Percentiles rank a stretch among this genome's conserved stretches.
Evolutionary conservation across 148 eudicot genomes (phyloP).

Genomic region (Vaccinium vitisidaea): DNA sequence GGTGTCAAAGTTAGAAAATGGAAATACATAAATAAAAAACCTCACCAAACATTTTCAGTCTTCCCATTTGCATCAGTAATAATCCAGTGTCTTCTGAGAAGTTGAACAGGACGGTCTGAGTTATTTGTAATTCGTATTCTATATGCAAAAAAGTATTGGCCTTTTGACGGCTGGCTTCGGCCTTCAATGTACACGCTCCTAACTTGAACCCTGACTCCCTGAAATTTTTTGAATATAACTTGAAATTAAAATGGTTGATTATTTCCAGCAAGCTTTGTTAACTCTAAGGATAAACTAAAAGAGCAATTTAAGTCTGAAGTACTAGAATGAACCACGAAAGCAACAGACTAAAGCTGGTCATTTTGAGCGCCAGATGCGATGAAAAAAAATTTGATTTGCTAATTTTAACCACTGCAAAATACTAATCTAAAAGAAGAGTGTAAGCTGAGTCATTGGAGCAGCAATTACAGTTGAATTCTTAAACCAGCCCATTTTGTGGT

Average conservation of each 20-base stretch:
- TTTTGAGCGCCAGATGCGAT: not conserved
- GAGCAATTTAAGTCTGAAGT: not conserved
- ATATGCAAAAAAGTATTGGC: conserved; percentile 82
- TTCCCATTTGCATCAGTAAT: conserved; percentile 82
- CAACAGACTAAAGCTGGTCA: not conserved
- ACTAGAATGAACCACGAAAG: no score
- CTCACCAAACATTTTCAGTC: conserved; percentile 84
- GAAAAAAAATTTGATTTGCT: not conserved
- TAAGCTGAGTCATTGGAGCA: not conserved
- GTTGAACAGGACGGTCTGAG: conserved; percentile 89
- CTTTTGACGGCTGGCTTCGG: conserved; percentile 85
- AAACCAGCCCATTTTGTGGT: not conserved
- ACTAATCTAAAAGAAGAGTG: not conserved
- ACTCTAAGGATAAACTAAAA: not conserved
- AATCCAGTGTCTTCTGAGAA: conserved; percentile 97
- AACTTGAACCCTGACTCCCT: conserved; percentile 96
- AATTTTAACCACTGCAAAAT: not conserved
- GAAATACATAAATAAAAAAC: not conserved
- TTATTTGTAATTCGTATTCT: conserved; percentile 94
- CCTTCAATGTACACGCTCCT: conserved; percentile 92
- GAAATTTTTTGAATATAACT: conserved; percentile 8
- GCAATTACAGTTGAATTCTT: not conserved
- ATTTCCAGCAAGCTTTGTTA: conserved; percentile 1
- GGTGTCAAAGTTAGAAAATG: not conserved
- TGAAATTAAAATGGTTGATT: not conserved